Base-by-base conservation (phyloP, 176 grass and related monocot species). In the Poa pratensis region DNA sequence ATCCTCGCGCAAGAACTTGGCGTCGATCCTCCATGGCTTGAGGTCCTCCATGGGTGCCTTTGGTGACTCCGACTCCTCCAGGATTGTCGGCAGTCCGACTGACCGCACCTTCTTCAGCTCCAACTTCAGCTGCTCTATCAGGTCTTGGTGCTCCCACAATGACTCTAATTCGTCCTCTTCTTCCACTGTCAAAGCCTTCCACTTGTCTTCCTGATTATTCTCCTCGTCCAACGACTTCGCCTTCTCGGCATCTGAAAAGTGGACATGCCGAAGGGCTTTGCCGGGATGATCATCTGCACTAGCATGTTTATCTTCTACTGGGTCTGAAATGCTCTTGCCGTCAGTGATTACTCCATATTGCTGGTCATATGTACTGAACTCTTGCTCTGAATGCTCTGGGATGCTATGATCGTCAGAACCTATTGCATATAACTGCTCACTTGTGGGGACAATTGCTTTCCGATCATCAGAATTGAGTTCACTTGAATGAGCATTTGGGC, bases 131-230 rank as follows among this genome's bases (percentile, higher is more conserved):
- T 99, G 93, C 76, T 99, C 96, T 30, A 99, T 90, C 62, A 99
- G 85, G 82, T 99, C 94, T 75, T 96, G 86, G 48, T 99, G 96
- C 86, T 99, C 96, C 96, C 96, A 99, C 13, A 99, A 73, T 23
- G 96, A 94, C 53, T 94, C 94, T 72, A 99, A 79, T 51, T 96
- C 96, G 78, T 96, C 94, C 22, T 92, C 88, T 45, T 92, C 93
- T 24, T 96, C 94, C 11, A 92, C 90, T 71, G 89, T 88, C 37
- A 92, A 88, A 86, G 94, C 90, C 78, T 89, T 83, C 64, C 80
- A 70, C 73, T 88, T 91, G 27, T 76, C 79, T 59, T 91, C 84
- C 17, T 61, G 40, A 37, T 91, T 77, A 16, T 83, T 77, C 0
- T 80, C 75, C 19, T 84, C 83, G 0, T 77, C 75, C 22, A 84